Conservation (phyloP, 208 protist genomes). For the Trypanosoma boissoni region DNA sequence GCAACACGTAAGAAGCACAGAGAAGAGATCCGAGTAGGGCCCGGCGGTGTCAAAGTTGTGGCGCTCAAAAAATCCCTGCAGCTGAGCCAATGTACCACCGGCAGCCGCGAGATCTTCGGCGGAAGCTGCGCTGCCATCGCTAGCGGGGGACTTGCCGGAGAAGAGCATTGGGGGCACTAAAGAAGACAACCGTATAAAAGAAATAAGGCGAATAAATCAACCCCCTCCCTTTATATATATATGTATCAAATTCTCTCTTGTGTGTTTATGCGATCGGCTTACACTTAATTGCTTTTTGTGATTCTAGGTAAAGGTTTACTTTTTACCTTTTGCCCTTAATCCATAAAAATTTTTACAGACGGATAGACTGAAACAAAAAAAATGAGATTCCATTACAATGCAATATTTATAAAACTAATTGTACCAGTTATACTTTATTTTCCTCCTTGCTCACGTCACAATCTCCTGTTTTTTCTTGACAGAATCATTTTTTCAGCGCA, state of each 20-base stretch:
- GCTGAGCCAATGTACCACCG: conserved; percentile 29
- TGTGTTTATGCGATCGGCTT: not conserved
- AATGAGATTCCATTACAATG: not conserved
- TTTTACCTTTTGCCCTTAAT: no score
- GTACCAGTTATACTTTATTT: not conserved
- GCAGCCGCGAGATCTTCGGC: conserved; percentile 5
- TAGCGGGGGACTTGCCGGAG: not conserved
- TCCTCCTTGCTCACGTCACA: not conserved
- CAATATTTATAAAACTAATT: no score
- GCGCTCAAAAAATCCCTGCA: conserved; percentile 44
- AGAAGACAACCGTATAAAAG: no score
- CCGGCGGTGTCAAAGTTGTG: conserved; percentile 74
- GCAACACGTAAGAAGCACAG: conserved; percentile 55
- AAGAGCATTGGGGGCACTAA: conserved; percentile 17
- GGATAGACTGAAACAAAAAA: not conserved
- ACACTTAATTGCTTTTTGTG: not conserved
- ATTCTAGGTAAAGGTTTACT: no score
- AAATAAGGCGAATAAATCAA: no score
- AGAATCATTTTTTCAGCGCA: not conserved
- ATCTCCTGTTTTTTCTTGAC: not conserved
- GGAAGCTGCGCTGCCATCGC: not conserved
- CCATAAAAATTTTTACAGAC: conserved; percentile 11
- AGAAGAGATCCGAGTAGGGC: conserved; percentile 66
- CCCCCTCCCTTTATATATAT: no score
- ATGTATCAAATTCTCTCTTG: not conserved